Base-by-base conservation (phyloP, 208 protist genomes). In the Trypanosoma mega region DNA sequence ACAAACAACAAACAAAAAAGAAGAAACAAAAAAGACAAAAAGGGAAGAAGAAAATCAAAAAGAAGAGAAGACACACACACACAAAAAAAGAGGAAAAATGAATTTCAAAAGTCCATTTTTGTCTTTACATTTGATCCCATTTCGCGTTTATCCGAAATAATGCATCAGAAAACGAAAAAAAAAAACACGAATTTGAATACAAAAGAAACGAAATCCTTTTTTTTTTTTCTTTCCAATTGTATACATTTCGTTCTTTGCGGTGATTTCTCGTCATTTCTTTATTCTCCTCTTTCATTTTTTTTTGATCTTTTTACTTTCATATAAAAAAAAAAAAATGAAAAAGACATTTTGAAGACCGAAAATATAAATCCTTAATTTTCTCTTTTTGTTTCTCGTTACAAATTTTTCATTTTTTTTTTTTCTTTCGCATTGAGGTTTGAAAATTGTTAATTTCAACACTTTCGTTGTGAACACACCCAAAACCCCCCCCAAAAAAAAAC, bases 341-440 rank as follows among this genome's bases (percentile, higher is more conserved):
- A n/a, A n/a, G n/a, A n/a, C n/a, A n/a, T n/a, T n/a, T n/a, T n/a
- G n/a, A n/a, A n/a, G n/a, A n/a, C n/a, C n/a, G n/a, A n/a, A n/a
- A n/a, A n/a, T n/a, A n/a, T 56, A 44, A 11, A 14, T 30, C n/a
- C 6, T 18, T 21, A 4, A 14, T 56, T 16, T 56, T 30, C 9
- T 21, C n/a, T 41, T 56, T 43, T 41, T 21, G 36, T 56, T 43
- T 29, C 3, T 31, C 26, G 21, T 46, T 14, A 33, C 46, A 47
- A 21, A 30, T 31, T 21, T 18, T 59, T 47, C 31, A 47, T 59
- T 46, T 46, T 46, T 31, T 18, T 23, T 23, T 27, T 59, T 46
- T n/a, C n/a, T n/a, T n/a, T n/a, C n/a, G n/a, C n/a, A n/a, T n/a
- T n/a, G n/a, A n/a, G n/a, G n/a, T n/a, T n/a, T n/a, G n/a, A n/a